Percentiles rank a stretch among this genome's conserved stretches.
phyloP scores from a whole-genome alignment of 352 stramenopile genomes.

The Pythium oligandrum region DNA sequence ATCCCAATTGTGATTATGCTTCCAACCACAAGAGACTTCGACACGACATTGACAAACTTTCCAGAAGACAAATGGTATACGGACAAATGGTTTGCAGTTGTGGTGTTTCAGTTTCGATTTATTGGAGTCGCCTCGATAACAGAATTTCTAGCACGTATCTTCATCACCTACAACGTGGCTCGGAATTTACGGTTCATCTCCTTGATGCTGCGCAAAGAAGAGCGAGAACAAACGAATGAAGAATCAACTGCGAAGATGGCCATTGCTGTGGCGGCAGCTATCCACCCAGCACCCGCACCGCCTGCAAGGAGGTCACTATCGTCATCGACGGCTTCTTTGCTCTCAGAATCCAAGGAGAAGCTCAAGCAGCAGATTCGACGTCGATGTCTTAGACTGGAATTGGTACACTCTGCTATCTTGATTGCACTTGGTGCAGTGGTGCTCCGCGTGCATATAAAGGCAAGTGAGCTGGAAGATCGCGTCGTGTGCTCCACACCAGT shows the following conservation, averaged over 20 bases:
- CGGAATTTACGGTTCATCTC: constrained; percentile 9
- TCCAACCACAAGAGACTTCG: constrained; percentile 1
- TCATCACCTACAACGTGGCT: constrained; percentile 14
- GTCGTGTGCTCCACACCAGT: constrained; percentile 26
- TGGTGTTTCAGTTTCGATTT: constrained; percentile 43
- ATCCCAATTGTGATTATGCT: constrained; percentile 1
- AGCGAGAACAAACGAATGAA: neutral
- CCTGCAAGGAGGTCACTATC: too few species aligned
- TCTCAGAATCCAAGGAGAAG: neutral
- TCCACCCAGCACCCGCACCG: neutral
- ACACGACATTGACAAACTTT: constrained; percentile 6
- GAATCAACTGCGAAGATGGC: neutral
- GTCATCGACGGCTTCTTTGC: neutral
- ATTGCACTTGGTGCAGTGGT: constrained; percentile 21
- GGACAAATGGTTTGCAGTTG: constrained; percentile 33
- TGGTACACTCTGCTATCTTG: neutral
- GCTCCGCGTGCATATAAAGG: constrained; percentile 6
- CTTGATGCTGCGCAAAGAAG: constrained; percentile 7
- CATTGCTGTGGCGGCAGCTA: neutral
- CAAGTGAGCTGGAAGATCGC: constrained; percentile 3
- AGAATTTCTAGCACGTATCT: constrained; percentile 17
- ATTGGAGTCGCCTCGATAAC: constrained; percentile 17
- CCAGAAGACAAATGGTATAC: constrained; percentile 25
- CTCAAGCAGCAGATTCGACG: neutral
- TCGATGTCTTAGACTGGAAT: neutral